Evolutionary conservation across 1,139 yeast species (phyloP), one percentile per base, ranked within the genome.

Genomic region (Scheffersomyces titani): DNA sequence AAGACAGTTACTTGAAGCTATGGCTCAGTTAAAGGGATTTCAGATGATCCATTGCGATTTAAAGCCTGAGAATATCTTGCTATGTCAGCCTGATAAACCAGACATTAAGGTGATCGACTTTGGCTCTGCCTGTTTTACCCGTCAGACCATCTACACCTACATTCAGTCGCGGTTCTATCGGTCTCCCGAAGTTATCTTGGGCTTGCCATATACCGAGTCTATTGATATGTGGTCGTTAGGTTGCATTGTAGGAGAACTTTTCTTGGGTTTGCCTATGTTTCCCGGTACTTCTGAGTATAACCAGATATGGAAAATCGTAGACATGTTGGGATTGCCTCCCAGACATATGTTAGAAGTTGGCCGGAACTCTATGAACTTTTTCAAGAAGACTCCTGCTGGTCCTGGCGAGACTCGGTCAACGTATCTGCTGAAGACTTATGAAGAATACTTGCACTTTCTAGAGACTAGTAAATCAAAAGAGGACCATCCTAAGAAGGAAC

Each of bases 141-240:
- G 92, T 53, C 96, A 92, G 66, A 91, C 97, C 0, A 80, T 93
- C 5, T 94, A 92, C 73, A 91, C 98, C 0, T 96, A 96, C 70
- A 92, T 96, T 60, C 99, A 96, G 71, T 92, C 97, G 6, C 80
- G 99, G 57, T 96, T 94, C 70, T 96, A 96, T 72, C 81, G 99
- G 59, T 91, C 97, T 0, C 99, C 99, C 0, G 99, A 94, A 70
- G 97, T 94, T 19, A 85, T 94, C 3, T 74, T 94, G 40, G 99
- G 99, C 0, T 78, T 94, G 51, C 97, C 97, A 5, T 90, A 89
- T 65, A 90, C 97, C 0, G 87, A 97, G 20, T 87, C 97, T 7
- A 94, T 94, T 57, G 99, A 94, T 71, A 92, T 94, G 93, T 94
- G 99, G 99, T 92, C 98, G 1, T 77, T 94, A 51, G 99, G 99